Conservation (phyloP, 805 yeast species). For the Lipomyces kockii region DNA sequence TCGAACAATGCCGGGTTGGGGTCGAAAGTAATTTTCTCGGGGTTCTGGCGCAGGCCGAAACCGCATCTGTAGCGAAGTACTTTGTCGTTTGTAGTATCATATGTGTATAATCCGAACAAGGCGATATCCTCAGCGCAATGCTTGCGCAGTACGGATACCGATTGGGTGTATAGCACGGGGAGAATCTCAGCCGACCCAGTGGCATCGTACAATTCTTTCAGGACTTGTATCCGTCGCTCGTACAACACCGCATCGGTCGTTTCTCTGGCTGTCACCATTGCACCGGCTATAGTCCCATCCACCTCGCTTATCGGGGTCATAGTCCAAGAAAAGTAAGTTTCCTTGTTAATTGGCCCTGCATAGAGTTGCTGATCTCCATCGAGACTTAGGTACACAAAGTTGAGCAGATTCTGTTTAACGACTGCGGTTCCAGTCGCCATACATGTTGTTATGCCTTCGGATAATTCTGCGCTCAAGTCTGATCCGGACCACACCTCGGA, state of each 20-base stretch:
- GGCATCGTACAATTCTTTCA: conserved; percentile 33
- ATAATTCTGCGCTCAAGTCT: conserved; percentile 24
- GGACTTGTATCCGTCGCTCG: conserved; percentile 32
- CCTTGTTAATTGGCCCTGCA: conserved; percentile 12
- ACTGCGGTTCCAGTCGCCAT: conserved; percentile 18
- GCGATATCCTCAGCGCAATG: conserved; percentile 34
- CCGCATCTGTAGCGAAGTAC: conserved; percentile 28
- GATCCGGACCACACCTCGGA: conserved; percentile 26
- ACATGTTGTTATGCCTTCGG: conserved; percentile 27
- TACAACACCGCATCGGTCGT: conserved; percentile 42
- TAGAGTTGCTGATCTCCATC: conserved; percentile 1
- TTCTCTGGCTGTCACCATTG: conserved; percentile 35
- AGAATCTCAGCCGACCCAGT: conserved; percentile 27
- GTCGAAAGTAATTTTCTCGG: conserved; percentile 19
- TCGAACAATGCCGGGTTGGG: conserved; percentile 27
- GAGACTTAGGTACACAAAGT: conserved; percentile 15
- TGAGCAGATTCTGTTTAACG: conserved; percentile 17
- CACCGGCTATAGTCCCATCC: conserved; percentile 41
- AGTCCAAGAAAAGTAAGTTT: conserved; percentile 31
- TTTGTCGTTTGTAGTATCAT: conserved; percentile 14
- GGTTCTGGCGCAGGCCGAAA: conserved; percentile 24
- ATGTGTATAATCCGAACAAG: conserved; percentile 29
- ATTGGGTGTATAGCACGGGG: conserved; percentile 23
- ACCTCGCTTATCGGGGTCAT: conserved; percentile 34
- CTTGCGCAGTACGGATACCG: conserved; percentile 26